These are phyloP conservation scores for Taphrina deformans DNA, from an alignment of 1,139 yeast species.

Conservation along the genomic window DNA sequence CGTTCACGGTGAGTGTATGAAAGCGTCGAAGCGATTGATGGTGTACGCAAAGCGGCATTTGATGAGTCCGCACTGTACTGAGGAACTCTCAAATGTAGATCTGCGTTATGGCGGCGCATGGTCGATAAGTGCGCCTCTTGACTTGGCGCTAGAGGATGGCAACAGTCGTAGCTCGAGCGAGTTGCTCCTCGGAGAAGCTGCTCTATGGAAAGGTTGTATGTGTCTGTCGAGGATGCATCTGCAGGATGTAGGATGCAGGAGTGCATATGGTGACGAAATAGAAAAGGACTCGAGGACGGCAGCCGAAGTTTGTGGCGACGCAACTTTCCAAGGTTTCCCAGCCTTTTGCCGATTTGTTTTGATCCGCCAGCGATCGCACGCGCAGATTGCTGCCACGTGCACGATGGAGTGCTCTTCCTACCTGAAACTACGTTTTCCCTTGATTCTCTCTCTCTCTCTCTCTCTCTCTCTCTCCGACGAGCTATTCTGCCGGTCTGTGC, in stretches of 20 bases:
- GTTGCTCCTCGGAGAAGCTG: too few species aligned
- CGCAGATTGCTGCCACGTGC: too few species aligned
- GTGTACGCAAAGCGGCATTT: conserved; percentile 29
- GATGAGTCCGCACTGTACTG: conserved; percentile 19
- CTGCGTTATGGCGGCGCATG: conserved; percentile 27
- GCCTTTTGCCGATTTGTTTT: conserved; percentile 2
- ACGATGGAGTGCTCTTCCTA: too few species aligned
- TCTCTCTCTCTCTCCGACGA: too few species aligned
- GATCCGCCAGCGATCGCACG: background rate
- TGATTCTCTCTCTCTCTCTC: too few species aligned
- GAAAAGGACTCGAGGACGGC: background rate
- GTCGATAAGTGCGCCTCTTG: background rate
- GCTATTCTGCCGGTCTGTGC: too few species aligned
- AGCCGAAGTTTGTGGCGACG: background rate
- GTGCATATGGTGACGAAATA: conserved; percentile 1
- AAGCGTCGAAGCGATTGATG: conserved; percentile 30
- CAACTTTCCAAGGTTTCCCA: conserved; percentile 3
- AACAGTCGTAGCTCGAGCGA: too few species aligned
- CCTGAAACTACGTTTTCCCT: too few species aligned
- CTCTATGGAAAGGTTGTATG: too few species aligned
- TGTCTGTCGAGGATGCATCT: too few species aligned
- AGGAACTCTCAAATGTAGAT: conserved; percentile 25
- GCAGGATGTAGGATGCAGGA: too few species aligned
- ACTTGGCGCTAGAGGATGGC: too few species aligned
- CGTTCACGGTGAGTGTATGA: conserved; percentile 22